Base-by-base conservation (phyloP, 1,284 basidiomycete species). In the Mrakiaceae sp. region DNA sequence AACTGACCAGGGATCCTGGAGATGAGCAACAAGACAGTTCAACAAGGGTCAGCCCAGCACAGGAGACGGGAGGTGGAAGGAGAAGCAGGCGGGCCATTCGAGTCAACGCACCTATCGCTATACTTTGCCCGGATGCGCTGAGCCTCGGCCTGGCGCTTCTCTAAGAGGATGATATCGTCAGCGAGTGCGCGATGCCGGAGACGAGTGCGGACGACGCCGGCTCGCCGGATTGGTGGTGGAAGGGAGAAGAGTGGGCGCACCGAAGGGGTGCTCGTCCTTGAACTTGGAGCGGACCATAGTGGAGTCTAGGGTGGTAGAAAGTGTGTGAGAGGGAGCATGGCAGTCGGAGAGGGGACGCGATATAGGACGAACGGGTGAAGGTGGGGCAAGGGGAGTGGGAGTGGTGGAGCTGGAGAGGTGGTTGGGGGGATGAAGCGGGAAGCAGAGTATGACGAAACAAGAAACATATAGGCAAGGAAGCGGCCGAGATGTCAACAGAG, bases 221-320 rank as follows among this genome's bases (percentile, higher is more conserved):
- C 27, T 27, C 27, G 27, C 27, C 27, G 27, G 27, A 27, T 27
- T 27, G 27, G 27, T 27, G 27, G 27, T 5, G 50, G 52, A 52
- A 50, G 39, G 48, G 59, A 39, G 42, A 39, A 16, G 44, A 62
- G 70, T 6, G 27, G 43, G 42, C 85, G 69, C 72, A 96, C 94
- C 94, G 75, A 97, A 98, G 66, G 93, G 90, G 78, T 98, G 96
- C 81, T 98, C 96, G 79, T 98, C 95, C 85, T 98, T 98, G 83
- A 98, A 98, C 81, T 97, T 96, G 76, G 93, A 95, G 76, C 93
- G 86, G 87, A 97, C 96, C 75, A 77, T 78, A 10, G 43, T 71
- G 67, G 53, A 14, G 14, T 49, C 9, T 8, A 49, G 14, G 48
- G 48, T 27, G 27, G 27, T 27, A 27, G 27, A 27, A 27, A 27